A percentile compares a stretch with the other conserved stretches of the same genome.
Conservation (phyloP, 306 rosid species). For the Vigna mungo region DNA sequence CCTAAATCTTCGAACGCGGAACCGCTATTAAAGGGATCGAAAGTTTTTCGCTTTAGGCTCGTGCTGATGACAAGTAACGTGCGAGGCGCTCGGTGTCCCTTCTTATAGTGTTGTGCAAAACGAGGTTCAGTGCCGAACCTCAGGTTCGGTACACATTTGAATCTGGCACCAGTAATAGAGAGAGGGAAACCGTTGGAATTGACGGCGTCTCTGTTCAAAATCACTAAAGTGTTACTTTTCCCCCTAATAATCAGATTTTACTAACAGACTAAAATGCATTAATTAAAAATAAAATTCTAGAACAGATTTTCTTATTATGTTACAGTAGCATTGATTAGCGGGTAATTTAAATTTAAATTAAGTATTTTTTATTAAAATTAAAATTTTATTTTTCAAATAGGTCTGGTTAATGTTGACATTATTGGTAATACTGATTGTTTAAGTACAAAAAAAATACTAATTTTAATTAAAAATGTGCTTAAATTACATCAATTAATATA, state of each 20-base stretch:
- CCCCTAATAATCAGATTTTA: not conserved
- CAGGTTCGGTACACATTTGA: conserved; percentile 47
- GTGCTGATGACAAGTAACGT: not conserved
- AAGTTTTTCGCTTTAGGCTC: conserved; percentile 31
- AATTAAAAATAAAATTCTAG: no score
- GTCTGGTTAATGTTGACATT: not conserved
- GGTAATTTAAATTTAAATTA: not conserved
- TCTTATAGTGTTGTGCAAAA: conserved; percentile 49
- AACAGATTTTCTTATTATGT: not conserved
- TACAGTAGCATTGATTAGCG: not conserved
- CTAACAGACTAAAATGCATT: not conserved
- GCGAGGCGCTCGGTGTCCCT: not conserved
- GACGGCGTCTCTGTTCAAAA: conserved; percentile 34
- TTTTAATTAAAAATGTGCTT: not conserved
- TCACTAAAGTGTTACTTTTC: no score
- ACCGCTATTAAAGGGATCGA: not conserved
- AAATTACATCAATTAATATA: not conserved
- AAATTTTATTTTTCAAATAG: not conserved
- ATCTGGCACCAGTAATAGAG: not conserved
- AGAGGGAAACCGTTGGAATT: conserved; percentile 27
- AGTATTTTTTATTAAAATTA: not conserved
- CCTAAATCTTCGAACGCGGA: conserved; percentile 38
- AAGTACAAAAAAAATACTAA: not conserved
- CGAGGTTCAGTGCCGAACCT: conserved; percentile 46
- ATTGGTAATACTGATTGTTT: not conserved